phyloP scores from a whole-genome alignment of 2,329 filamentous ascomycete species.

The Colletotrichum navitas region DNA sequence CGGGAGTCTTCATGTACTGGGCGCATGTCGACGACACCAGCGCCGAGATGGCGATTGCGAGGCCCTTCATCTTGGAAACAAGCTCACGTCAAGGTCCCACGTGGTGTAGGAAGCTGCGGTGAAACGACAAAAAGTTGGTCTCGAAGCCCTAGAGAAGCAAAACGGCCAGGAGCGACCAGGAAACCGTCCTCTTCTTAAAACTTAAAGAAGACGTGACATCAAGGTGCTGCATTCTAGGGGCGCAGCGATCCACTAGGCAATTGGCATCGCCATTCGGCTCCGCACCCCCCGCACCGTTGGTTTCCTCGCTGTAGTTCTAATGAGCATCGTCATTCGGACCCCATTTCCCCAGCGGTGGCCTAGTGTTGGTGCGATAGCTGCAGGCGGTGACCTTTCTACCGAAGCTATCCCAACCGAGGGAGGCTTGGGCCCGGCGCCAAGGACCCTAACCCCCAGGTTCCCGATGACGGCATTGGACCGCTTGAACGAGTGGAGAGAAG shows the following conservation, averaged over 20 bases:
- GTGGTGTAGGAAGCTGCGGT: conserved; percentile 13
- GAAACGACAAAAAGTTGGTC: conserved; percentile 1
- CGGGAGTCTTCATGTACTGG: conserved; percentile 32
- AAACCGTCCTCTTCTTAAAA: conserved; percentile 16
- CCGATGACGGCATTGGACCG: conserved; percentile 37
- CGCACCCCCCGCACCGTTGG: conserved; percentile 36
- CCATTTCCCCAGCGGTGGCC: background rate
- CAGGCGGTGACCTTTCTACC: conserved; percentile 21
- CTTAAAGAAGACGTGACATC: background rate
- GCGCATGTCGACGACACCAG: conserved; percentile 33
- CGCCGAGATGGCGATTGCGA: conserved; percentile 26
- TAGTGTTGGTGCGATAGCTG: conserved; percentile 9
- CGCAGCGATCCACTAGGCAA: conserved; percentile 12
- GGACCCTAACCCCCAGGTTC: conserved; percentile 5
- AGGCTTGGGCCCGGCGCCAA: conserved; percentile 3
- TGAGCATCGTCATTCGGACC: conserved; percentile 28
- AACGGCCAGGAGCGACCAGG: background rate
- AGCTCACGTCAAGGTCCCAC: conserved; percentile 15
- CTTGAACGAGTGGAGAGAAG: conserved; percentile 36
- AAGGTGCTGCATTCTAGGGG: background rate
- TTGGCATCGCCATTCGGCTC: conserved; percentile 31
- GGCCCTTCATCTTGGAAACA: conserved; percentile 27
- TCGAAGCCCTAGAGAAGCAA: background rate
- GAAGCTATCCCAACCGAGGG: conserved; percentile 33
- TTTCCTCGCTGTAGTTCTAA: background rate